Base-by-base conservation (phyloP, 768 basidiomycete genomes). In the Collybia mongolica region DNA sequence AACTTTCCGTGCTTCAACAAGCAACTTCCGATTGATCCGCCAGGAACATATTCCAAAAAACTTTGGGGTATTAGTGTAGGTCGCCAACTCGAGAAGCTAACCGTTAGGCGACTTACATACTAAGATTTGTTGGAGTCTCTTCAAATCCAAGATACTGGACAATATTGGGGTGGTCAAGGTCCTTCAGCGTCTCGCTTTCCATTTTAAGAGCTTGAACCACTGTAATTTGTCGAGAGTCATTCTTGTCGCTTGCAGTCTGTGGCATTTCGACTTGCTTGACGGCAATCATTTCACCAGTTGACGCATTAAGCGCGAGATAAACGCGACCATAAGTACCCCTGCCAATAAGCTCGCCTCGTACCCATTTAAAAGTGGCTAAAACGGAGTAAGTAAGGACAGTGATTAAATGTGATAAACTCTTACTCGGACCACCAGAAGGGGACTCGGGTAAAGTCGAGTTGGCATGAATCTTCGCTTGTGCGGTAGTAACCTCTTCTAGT, bases 181-280 rank as follows among this genome's bases (percentile, higher is more conserved):
- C 95, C 68, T 95, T 94, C 60, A 98, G 74, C 3, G 94, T 93
- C 71, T 97, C 94, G 63, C 93, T 97, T 74, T 98, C 97, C 60
- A 90, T 77, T 67, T 96, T 93, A 54, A 98, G 72, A 1, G 95
- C 94, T 59, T 94, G 88, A 52, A 99, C 90, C 54, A 95, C 86
- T 23, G 82, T 82, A 48, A 81, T 73, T 59, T 96, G 94, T 26
- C 94, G 81, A 15, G 81, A 77, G 67, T 98, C 94, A 55, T 83
- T 88, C 67, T 88, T 90, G 70, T 99, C 97, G 60, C 90, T 93
- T 15, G 85, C 83, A 6, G 93, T 95, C 44, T 84, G 83, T 1
- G 97, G 96, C 51, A 95, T 81, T 66, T 98, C 97, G 41, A 99
- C 97, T 69, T 98, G 97, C 70, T 99, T 99, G 56, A 99, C 97